Percentiles rank a stretch among this genome's conserved stretches.
phyloP scores from a whole-genome alignment of 1,139 yeast genomes.

The Pichia norvegensis region DNA sequence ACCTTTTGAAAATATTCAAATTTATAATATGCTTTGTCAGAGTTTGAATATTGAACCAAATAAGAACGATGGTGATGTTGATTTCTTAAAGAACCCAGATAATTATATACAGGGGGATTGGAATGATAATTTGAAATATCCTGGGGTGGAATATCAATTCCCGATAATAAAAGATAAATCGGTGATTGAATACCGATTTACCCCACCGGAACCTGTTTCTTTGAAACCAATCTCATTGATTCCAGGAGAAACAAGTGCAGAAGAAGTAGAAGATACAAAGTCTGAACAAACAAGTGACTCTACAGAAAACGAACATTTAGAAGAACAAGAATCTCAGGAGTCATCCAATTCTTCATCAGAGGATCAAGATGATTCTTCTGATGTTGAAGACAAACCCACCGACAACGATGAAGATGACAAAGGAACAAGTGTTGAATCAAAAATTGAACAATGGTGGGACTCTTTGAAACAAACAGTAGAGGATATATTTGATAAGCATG shows the following conservation, averaged over 20 bases:
- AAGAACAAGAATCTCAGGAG: neutral
- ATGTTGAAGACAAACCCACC: neutral
- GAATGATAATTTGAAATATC: slow-evolving; percentile 1
- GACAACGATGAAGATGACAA: neutral
- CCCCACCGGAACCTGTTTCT: neutral
- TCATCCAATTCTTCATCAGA: neutral
- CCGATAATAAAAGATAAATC: neutral
- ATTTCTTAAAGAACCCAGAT: neutral
- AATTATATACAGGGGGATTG: neutral
- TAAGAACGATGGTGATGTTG: slow-evolving; percentile 46
- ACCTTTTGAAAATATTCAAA: slow-evolving; percentile 67
- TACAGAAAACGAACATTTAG: too few relatives aligned
- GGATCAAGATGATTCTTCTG: neutral
- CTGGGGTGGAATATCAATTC: slow-evolving; percentile 3
- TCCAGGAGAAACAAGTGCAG: neutral
- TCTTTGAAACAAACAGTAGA: neutral
- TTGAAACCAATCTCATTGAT: neutral
- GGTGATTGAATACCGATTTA: slow-evolving; percentile 1
- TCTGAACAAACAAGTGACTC: too few relatives aligned
- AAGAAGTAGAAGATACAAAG: neutral
- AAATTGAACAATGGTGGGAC: neutral
- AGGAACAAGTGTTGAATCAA: neutral
- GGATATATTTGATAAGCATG: neutral
- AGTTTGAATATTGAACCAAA: slow-evolving; percentile 51
- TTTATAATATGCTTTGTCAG: slow-evolving; percentile 70